Percentiles rank a stretch among this genome's conserved stretches.
Evolutionary conservation across 495 filamentous ascomycete genomes (phyloP).

Genomic region (Xeromyces bisporus): DNA sequence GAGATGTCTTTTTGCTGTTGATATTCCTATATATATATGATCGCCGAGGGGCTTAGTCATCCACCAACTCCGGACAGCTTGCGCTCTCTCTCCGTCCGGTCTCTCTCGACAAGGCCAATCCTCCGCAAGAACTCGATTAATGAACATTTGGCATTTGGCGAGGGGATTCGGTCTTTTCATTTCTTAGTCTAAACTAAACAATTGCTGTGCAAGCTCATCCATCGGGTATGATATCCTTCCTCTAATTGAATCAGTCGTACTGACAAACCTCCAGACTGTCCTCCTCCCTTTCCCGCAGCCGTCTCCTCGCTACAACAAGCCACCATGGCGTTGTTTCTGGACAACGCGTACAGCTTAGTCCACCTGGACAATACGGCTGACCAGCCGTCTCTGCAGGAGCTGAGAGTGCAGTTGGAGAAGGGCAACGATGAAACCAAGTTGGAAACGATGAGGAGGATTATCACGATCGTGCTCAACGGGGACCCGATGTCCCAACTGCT

Average conservation of each 20-base stretch:
- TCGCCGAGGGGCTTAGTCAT: conserved; percentile 26
- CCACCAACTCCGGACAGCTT: conserved; percentile 31
- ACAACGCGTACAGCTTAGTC: conserved; percentile 85
- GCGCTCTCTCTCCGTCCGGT: no score
- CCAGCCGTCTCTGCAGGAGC: conserved; percentile 73
- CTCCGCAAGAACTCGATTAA: no score
- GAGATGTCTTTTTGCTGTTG: no score
- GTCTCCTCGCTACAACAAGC: conserved; percentile 9
- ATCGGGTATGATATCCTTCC: no score
- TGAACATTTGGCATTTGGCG: conserved; percentile 26
- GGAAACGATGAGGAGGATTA: conserved; percentile 95
- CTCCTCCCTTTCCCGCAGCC: conserved; percentile 7
- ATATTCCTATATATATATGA: no score
- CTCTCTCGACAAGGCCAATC: no score
- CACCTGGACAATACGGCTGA: conserved; percentile 91
- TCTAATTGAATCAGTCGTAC: conserved; percentile 23
- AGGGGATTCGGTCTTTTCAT: conserved; percentile 25
- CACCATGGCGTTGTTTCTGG: conserved; percentile 88
- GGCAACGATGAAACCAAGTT: conserved; percentile 92
- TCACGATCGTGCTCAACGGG: conserved; percentile 95
- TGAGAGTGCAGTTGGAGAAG: conserved; percentile 91
- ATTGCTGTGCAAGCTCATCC: no score
- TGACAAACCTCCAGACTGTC: conserved; percentile 15
- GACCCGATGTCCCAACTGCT: conserved; percentile 88
- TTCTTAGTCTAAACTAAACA: no score